Evolutionary conservation across 768 basidiomycete genomes (phyloP).

Genomic region (Boletellus ananiceps): DNA sequence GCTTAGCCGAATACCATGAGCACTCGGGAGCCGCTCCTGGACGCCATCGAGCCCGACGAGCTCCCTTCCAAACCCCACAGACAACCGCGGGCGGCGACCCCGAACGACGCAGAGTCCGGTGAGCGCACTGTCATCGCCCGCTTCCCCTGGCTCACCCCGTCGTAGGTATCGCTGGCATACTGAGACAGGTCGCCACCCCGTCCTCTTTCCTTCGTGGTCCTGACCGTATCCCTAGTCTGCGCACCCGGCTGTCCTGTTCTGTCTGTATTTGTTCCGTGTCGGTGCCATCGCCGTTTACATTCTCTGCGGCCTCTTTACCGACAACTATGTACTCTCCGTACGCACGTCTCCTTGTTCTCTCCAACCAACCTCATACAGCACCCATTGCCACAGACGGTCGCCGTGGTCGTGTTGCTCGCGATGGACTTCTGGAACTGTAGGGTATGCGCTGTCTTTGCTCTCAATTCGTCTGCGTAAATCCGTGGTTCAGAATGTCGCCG

Average conservation of each 20-base stretch:
- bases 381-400: slow-evolving; percentile 57
- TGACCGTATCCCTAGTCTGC: slow-evolving; percentile 51
- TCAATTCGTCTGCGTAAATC: neutral
- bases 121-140: slow-evolving; percentile 1
- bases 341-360: slow-evolving; percentile 25
- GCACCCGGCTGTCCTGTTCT: slow-evolving; percentile 80
- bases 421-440: slow-evolving; percentile 99
- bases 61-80: slow-evolving; percentile 29
- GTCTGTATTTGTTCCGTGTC: slow-evolving; percentile 83
- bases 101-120: slow-evolving; percentile 76
- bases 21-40: slow-evolving; percentile 58
- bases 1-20: slow-evolving; percentile 40
- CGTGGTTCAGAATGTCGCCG: slow-evolving; percentile 75
- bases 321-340: slow-evolving; percentile 91
- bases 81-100: slow-evolving; percentile 50
- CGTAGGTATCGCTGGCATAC: slow-evolving; percentile 67
- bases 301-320: slow-evolving; percentile 85
- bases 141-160: slow-evolving; percentile 2
- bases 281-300: slow-evolving; percentile 90
- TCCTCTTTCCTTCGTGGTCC: slow-evolving; percentile 5
- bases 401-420: slow-evolving; percentile 88
- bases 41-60: slow-evolving; percentile 88
- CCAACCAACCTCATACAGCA: neutral
- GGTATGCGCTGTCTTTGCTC: slow-evolving; percentile 38
- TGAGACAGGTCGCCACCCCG: slow-evolving; percentile 55